Conservation (phyloP, 169 alveolate genomes). For the Cryptosporidium sp. region DNA sequence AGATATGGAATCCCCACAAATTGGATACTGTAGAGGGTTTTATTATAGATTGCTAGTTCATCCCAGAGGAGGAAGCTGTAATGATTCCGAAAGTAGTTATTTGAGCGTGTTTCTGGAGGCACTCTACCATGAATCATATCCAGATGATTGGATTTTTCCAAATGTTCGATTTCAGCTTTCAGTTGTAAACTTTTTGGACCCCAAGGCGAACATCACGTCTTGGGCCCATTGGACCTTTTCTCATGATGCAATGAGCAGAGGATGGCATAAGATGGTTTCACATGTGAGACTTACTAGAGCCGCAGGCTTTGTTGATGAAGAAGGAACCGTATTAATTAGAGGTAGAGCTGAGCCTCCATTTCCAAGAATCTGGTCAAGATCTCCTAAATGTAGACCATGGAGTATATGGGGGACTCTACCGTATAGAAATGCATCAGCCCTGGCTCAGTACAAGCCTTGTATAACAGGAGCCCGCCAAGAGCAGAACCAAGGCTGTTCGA, state of each 20-base stretch:
- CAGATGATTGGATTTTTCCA: slow-evolving; percentile 92
- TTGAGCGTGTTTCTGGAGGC: slow-evolving; percentile 91
- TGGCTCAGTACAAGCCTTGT: slow-evolving; percentile 34
- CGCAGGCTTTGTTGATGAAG: slow-evolving; percentile 90
- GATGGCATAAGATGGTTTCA: slow-evolving; percentile 93
- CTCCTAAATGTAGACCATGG: slow-evolving; percentile 86
- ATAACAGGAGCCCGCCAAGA: slow-evolving; percentile 19
- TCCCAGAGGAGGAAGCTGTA: slow-evolving; percentile 91
- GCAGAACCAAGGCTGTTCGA: background rate
- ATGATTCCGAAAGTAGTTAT: slow-evolving; percentile 88
- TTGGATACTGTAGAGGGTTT: slow-evolving; percentile 90
- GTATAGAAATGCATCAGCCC: slow-evolving; percentile 76
- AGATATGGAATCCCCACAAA: slow-evolving; percentile 89
- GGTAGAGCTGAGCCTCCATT: slow-evolving; percentile 93
- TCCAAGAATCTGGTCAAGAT: slow-evolving; percentile 88
- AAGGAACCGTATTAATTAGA: slow-evolving; percentile 88
- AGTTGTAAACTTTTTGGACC: slow-evolving; percentile 88
- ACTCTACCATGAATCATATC: slow-evolving; percentile 90
- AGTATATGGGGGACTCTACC: slow-evolving; percentile 86
- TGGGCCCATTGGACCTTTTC: slow-evolving; percentile 94
- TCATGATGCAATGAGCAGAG: slow-evolving; percentile 89
- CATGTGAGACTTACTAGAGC: slow-evolving; percentile 89
- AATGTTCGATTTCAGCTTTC: slow-evolving; percentile 91
- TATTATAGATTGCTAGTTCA: slow-evolving; percentile 87
- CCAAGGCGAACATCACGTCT: slow-evolving; percentile 89